Evolutionary conservation across 352 stramenopile genomes (phyloP), one percentile per base, ranked within the genome.

Genomic region (Stramenopiles sp.): DNA sequence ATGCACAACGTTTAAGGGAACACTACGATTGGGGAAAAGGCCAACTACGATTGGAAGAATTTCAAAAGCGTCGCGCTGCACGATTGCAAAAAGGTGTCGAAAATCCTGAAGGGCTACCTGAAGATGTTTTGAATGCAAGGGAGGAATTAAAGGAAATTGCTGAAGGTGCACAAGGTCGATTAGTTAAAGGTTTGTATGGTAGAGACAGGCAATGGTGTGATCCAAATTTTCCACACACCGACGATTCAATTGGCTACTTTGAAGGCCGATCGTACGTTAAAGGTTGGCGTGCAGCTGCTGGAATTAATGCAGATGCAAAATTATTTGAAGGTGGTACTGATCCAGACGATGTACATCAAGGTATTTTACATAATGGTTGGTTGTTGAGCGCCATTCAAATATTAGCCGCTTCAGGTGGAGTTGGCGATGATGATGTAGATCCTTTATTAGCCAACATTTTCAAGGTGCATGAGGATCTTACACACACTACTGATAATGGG

Each of bases 251-350:
- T 6, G 85, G 87, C 1, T 88, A 86, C n/a, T 90, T 88, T 30
- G 32, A 79, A 29, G 83, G 84, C 33, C 89, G 90, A 78, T 31
- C 53, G 0, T 86, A 89, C 29, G 81, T 93, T 32, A 80, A 81
- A 4, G 85, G 87, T 23, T 96, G 90, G 90, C 88, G 90, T 53
- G 88, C 93, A 30, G 90, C 89, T 43, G 89, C 87, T 0, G 89
- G 85, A 32, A 94, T 97, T 81, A 95, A 94, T 80, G 83, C 91
- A 0, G 88, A 89, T 0, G 90, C 90, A 0, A 89, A 91, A 0
- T 84, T 97, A 0, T 96, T 96, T 80, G 90, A 95, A 76, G 90
- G 90, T 30, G 92, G 91, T 27, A 96, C 91, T 0, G 90, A 97
- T 80, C 92, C 91, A 1, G 90, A 96, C 74, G 91, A 96, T 82